A percentile compares a stretch with the other conserved stretches of the same genome.
Evolutionary conservation across 768 basidiomycete genomes (phyloP).

Genomic region (Scleroderma bovista): DNA sequence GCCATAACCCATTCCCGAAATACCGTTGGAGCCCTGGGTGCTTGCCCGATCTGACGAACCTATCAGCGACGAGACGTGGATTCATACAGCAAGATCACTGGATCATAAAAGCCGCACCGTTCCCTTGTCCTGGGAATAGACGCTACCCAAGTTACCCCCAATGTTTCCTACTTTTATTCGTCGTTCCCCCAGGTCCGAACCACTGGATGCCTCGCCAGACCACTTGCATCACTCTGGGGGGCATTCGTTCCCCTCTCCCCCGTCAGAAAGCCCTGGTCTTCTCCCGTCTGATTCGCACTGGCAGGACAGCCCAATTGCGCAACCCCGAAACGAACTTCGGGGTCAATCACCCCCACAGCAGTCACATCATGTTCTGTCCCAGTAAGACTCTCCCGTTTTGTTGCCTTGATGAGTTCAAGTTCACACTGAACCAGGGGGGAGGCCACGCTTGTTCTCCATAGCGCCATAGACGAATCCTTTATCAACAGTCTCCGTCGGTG

Average conservation of each 20-base stretch:
- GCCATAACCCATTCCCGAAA: too few species aligned
- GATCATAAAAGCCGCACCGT: background rate
- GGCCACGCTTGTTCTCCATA: background rate
- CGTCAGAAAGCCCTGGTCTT: background rate
- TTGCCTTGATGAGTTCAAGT: background rate
- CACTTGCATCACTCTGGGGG: background rate
- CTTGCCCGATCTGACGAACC: too few species aligned
- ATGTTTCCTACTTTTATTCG: background rate
- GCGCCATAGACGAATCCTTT: background rate
- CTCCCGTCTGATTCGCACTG: background rate
- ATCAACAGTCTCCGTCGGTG: background rate
- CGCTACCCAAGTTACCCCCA: background rate
- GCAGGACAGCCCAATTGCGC: background rate
- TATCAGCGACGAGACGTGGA: too few species aligned
- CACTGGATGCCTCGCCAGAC: background rate
- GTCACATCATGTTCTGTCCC: constrained; percentile 2
- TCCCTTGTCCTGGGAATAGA: background rate
- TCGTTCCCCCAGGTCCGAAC: background rate
- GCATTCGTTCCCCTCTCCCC: background rate
- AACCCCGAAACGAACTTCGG: background rate
- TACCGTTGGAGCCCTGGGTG: too few species aligned
- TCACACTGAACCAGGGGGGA: background rate
- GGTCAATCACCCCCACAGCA: background rate
- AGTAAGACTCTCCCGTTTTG: constrained; percentile 9
- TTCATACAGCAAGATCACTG: too few species aligned